Percentiles rank a stretch among this genome's conserved stretches.
These are phyloP conservation scores for Nidularia sp. DNA, from an alignment of 768 basidiomycete species.

Conservation along the genomic window DNA sequence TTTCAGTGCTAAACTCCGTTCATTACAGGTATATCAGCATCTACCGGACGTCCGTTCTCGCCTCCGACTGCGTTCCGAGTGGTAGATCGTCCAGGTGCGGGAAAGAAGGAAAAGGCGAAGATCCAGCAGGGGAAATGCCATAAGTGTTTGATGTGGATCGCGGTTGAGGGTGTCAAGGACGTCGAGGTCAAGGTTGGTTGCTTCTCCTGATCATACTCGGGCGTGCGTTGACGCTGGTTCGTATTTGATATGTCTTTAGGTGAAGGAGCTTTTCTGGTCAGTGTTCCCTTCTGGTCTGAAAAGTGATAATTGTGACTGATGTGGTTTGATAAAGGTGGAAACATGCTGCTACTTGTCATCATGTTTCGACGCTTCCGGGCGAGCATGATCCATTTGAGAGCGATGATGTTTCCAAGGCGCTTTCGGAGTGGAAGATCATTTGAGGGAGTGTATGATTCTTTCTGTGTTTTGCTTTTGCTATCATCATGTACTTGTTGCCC, in stretches of 20 bases:
- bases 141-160: slow-evolving; percentile 69
- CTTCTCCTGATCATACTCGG: neutral
- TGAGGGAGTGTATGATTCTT: neutral
- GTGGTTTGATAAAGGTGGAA: slow-evolving; percentile 56
- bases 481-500: too few species aligned
- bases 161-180: slow-evolving; percentile 70
- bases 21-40: slow-evolving; percentile 61
- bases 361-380: slow-evolving; percentile 47
- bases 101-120: slow-evolving; percentile 54
- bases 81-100: slow-evolving; percentile 35
- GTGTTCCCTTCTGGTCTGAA: slow-evolving; percentile 8
- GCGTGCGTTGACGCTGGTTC: neutral
- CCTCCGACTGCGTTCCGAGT: slow-evolving; percentile 66
- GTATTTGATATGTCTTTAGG: slow-evolving; percentile 26
- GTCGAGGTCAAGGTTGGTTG: slow-evolving; percentile 61
- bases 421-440: neutral
- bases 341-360: slow-evolving; percentile 77
- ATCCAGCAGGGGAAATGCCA: slow-evolving; percentile 77
- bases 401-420: slow-evolving; percentile 36
- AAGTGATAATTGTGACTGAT: neutral
- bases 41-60: slow-evolving; percentile 68
- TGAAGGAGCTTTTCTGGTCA: slow-evolving; percentile 74
- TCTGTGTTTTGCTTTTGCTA: neutral
- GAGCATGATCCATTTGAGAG: slow-evolving; percentile 56
- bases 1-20: slow-evolving; percentile 1